Conservation (phyloP, 2,329 filamentous ascomycete genomes). For the Stagonosporopsis tanaceti region DNA sequence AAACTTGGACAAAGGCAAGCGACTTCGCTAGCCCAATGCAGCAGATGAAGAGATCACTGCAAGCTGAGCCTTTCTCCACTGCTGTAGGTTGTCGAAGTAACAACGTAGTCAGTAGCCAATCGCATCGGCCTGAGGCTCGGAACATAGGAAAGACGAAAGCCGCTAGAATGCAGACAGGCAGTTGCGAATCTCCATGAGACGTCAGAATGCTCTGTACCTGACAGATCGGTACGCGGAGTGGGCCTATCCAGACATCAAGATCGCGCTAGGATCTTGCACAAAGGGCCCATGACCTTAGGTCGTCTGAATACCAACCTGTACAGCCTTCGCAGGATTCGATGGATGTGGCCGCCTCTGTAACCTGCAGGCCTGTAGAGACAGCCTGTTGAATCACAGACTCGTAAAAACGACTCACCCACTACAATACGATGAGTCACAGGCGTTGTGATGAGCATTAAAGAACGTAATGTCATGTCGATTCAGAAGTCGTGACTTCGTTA, state of each 20-base stretch:
- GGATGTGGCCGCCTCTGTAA: not conserved
- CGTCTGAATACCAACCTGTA: not conserved
- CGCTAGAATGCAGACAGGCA: not conserved
- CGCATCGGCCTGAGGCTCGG: not conserved
- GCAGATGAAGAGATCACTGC: conserved; percentile 12
- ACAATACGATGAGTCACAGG: not conserved
- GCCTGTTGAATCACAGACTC: not conserved
- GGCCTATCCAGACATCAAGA: conserved; percentile 1
- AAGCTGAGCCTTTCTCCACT: not conserved
- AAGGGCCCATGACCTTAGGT: not conserved
- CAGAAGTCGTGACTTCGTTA: conserved; percentile 14
- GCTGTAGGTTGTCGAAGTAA: not conserved
- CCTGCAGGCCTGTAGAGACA: not conserved
- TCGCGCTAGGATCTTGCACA: conserved; percentile 7
- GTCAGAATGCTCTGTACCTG: conserved; percentile 5
- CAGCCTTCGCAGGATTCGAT: not conserved
- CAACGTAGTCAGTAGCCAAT: not conserved
- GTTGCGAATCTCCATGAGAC: conserved; percentile 1
- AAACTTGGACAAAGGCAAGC: not conserved
- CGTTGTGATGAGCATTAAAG: not conserved
- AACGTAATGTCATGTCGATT: conserved; percentile 11
- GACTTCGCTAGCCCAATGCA: not conserved
- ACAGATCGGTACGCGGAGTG: conserved; percentile 2
- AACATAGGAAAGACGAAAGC: not conserved
- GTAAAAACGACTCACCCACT: too few relatives aligned